phyloP scores from a whole-genome alignment of 371 early-diverging fungal genomes.

The Zancudomyces culisetae region DNA sequence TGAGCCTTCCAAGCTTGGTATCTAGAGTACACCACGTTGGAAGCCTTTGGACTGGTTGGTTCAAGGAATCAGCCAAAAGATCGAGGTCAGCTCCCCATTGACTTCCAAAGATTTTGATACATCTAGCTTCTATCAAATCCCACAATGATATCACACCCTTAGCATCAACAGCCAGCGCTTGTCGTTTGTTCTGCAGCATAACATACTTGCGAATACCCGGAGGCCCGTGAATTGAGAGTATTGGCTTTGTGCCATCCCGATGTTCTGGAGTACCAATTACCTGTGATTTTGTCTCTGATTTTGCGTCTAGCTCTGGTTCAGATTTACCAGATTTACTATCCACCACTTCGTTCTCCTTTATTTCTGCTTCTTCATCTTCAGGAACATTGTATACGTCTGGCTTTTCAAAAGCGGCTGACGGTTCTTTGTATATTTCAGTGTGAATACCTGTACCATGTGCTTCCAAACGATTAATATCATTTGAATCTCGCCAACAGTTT shows the following conservation, averaged over 20 bases:
- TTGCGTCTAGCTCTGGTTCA: too few species aligned
- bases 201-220: slow-evolving; percentile 21
- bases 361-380: too few species aligned
- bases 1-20: slow-evolving; percentile 67
- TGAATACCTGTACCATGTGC: too few species aligned
- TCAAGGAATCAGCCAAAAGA: slow-evolving; percentile 6
- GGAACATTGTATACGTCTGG: too few species aligned
- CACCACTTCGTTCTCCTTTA: background rate
- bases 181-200: slow-evolving; percentile 64
- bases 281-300: too few species aligned
- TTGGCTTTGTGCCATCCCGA: slow-evolving; percentile 8
- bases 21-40: slow-evolving; percentile 84
- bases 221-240: slow-evolving; percentile 15
- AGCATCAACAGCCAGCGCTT: slow-evolving; percentile 71
- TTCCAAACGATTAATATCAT: background rate
- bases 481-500: slow-evolving; percentile 46
- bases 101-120: slow-evolving; percentile 15
- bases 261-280: too few species aligned
- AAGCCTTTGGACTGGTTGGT: slow-evolving; percentile 44
- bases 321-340: too few species aligned
- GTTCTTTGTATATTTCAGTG: too few species aligned
- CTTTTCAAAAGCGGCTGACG: background rate
- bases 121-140: slow-evolving; percentile 52
- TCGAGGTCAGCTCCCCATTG: slow-evolving; percentile 21
- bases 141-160: slow-evolving; percentile 62